phyloP scores from a whole-genome alignment of 1,139 yeast species.

The Geotrichum klebahnii region DNA sequence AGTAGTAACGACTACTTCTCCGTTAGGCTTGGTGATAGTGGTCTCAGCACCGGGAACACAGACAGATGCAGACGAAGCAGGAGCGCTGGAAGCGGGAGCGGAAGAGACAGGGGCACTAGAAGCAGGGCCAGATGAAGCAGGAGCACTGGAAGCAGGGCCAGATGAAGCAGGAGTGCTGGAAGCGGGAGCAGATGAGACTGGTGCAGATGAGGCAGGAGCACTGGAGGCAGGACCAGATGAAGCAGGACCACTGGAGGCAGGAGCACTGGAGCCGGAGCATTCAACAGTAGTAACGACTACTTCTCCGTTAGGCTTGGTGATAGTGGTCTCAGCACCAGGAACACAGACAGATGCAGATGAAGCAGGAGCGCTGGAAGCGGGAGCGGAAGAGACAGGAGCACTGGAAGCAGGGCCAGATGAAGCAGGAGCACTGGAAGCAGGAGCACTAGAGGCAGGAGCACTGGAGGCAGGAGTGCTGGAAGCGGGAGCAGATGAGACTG shows the following conservation, averaged over 20 bases:
- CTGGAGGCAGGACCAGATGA: neutral
- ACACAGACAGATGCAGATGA: neutral
- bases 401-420: conserved; percentile 2
- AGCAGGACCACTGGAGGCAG: neutral
- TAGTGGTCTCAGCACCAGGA: neutral
- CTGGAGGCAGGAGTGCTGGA: neutral
- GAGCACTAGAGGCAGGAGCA: conserved; percentile 1
- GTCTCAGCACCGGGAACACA: neutral
- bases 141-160: neutral
- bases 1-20: neutral
- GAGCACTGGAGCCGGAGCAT: neutral
- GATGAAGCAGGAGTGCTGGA: neutral
- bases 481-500: neutral
- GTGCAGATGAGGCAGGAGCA: neutral
- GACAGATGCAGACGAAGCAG: neutral
- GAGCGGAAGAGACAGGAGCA: neutral
- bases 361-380: neutral
- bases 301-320: neutral
- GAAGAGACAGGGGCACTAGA: neutral
- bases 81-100: neutral
- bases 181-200: neutral
- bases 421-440: neutral
- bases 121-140: neutral
- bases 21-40: neutral
- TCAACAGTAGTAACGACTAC: neutral